Evolutionary conservation across 2,329 filamentous ascomycete species (phyloP).

Genomic region (Nigrospora sphaerica): DNA sequence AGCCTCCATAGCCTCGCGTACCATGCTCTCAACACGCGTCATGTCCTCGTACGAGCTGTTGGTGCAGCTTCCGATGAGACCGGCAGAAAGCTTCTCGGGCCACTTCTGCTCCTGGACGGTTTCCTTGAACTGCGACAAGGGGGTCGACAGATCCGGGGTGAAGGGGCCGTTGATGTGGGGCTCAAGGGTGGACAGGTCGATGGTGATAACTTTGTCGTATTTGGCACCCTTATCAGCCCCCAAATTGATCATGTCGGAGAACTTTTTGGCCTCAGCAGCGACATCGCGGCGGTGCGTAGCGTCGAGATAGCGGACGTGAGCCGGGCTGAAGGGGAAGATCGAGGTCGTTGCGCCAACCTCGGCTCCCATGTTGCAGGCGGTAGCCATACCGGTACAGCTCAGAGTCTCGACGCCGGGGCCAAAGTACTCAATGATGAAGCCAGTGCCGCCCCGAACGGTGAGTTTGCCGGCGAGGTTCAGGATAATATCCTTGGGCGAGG

Average conservation of each 20-base stretch:
- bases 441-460: slow-evolving; percentile 89
- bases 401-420: slow-evolving; percentile 84
- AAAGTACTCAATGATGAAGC: slow-evolving; percentile 90
- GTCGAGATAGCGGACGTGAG: slow-evolving; percentile 77
- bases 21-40: slow-evolving; percentile 87
- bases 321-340: slow-evolving; percentile 84
- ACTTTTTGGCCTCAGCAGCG: slow-evolving; percentile 55
- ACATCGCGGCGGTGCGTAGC: slow-evolving; percentile 74
- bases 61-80: slow-evolving; percentile 94
- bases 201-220: slow-evolving; percentile 87
- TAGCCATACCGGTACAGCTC: slow-evolving; percentile 89
- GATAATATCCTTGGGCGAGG: slow-evolving; percentile 92
- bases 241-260: slow-evolving; percentile 51
- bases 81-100: slow-evolving; percentile 86
- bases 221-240: slow-evolving; percentile 72
- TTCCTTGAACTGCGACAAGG: slow-evolving; percentile 82
- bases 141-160: slow-evolving; percentile 90
- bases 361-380: slow-evolving; percentile 80
- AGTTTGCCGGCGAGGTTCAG: slow-evolving; percentile 80
- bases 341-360: slow-evolving; percentile 96
- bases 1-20: slow-evolving; percentile 84
- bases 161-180: slow-evolving; percentile 97
- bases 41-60: slow-evolving; percentile 99
- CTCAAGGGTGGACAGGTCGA: slow-evolving; percentile 84
- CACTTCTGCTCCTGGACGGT: slow-evolving; percentile 78